Base-by-base conservation (phyloP, 2,329 filamentous ascomycete species). In the Zopfia rhizophila region DNA sequence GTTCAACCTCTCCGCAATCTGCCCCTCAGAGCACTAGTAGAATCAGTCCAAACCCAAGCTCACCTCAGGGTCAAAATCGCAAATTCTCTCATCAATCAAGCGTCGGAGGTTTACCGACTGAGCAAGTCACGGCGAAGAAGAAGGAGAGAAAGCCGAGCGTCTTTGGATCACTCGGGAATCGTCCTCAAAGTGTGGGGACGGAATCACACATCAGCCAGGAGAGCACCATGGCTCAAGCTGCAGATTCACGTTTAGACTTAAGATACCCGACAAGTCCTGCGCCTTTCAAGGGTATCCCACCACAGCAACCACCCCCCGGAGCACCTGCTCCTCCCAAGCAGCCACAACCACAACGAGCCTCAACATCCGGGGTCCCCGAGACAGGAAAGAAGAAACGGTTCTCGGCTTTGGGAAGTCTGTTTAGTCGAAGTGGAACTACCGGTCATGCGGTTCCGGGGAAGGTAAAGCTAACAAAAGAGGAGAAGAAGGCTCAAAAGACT, bases 371-470 rank as follows among this genome's bases (percentile, higher is more conserved):
- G 5, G 42, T 51, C 7, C 50, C 60, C 11, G 63, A 69, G 25
- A 37, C 48, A 3, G 59, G 61, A 38, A 72, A 70, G 55, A 78
- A 77, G 51, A 77, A 76, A 43, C 68, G 76, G 23, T 76, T 78
- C 35, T 78, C 76, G 2, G 58, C 68, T 3, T 52, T 79, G 8
- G 74, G 75, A 4, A 72, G 68, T 23, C 51, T 79, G 1, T 78
- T 79, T 40, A 65, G 70, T 21, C 65, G 75, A 22, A 69, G 66
- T 7, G 68, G 63, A 23, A 69, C 70, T 2, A 61, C 55, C 10
- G 65, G 60, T 8, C 55, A 66, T 25, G 50, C 48, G 5, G 29
- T 42, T 11, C 52, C 65, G 5, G 44, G 46, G 14, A 71, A 71
- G 43, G 60, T 55, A 14, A 73, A 72, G 41, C 31, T 72, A 25